Base-by-base conservation (phyloP, 83 land plant genomes). In the Picea engelmannii region DNA sequence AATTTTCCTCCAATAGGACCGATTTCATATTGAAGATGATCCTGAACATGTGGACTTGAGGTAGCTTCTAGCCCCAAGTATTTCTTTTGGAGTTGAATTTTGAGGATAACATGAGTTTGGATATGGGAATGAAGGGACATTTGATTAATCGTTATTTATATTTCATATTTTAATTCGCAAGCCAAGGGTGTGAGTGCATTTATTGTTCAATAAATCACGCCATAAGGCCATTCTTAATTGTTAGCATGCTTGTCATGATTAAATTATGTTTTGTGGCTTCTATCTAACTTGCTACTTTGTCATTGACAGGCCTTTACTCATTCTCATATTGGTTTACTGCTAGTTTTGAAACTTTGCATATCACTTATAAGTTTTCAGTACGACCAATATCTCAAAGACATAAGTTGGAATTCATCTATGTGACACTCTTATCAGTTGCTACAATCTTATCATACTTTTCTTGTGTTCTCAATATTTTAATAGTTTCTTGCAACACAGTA, bases 21-120 rank as follows among this genome's bases (percentile, higher is more conserved):
- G 58, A 73, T 73, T 73, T 73, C 58, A 73, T 73, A 9, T 47
- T 2, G 76, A 73, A 25, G 47, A 73, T 73, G 76, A 73, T 73
- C 58, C 76, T 10, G 76, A 73, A 73, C 44, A 42, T 73, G 4
- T 47, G 59, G 58, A 23, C 55, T 20, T 47, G 59, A 73, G 76
- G 76, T 73, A 44, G 59, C 27, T 73, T 47, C 24, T 73, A 73
- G 1, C 76, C 23, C 59, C 6, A 21, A 42, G 20, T 18, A 69
- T 73, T 47, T 73, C 15, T 44, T 73, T 74, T 42, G 11, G 49
- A 74, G 49, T 44, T 47, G 55, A 73, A 74, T 74, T 11, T 44
- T 13, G 49, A 47, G 58, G 77, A 74, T 74, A 55, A 15, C 17
- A 74, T 74, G 27, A 55, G 15, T 20, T 47, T 74, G 58, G 25